These are phyloP conservation scores for Claviceps sorghi DNA, from an alignment of 2,329 filamentous ascomycete species.

Conservation along the genomic window DNA sequence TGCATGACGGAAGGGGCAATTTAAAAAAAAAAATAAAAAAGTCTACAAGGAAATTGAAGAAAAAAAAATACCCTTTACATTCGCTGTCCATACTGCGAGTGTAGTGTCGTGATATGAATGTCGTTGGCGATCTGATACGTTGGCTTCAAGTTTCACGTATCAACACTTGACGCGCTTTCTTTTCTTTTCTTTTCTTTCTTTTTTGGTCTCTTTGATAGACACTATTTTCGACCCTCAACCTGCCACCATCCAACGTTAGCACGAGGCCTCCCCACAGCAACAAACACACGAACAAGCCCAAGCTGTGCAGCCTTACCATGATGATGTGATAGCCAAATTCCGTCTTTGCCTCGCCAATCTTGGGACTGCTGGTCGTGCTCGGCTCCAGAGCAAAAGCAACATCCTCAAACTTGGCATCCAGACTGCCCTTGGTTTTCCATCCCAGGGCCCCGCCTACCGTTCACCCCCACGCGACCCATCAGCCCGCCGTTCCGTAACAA, in stretches of 20 bases:
- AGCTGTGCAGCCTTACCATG: constrained; percentile 38
- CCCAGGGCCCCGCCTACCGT: constrained; percentile 51
- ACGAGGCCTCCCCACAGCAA: not conserved
- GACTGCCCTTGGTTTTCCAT: constrained; percentile 54
- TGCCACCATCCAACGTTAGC: constrained; percentile 6
- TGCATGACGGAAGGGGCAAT: constrained; percentile 15
- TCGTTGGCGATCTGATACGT: not conserved
- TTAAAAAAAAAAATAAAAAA: constrained; percentile 22
- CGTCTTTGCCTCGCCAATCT: constrained; percentile 58
- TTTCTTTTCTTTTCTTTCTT: not conserved
- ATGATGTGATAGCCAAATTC: constrained; percentile 67
- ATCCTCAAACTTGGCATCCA: constrained; percentile 57
- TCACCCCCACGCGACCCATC: not conserved
- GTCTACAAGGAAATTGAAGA: not conserved
- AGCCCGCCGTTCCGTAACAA: not conserved
- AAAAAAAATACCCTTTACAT: not conserved
- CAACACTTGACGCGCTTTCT: not conserved
- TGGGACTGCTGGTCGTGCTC: constrained; percentile 49
- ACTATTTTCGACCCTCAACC: constrained; percentile 28
- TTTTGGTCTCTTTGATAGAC: not conserved
- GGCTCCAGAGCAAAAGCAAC: constrained; percentile 55
- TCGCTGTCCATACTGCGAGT: not conserved
- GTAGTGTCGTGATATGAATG: not conserved
- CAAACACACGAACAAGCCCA: not conserved
- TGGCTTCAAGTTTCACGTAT: not conserved